These are phyloP conservation scores for Euphorbia schlechtendalii DNA, from an alignment of 441 rosid genomes.

Conservation along the genomic window DNA sequence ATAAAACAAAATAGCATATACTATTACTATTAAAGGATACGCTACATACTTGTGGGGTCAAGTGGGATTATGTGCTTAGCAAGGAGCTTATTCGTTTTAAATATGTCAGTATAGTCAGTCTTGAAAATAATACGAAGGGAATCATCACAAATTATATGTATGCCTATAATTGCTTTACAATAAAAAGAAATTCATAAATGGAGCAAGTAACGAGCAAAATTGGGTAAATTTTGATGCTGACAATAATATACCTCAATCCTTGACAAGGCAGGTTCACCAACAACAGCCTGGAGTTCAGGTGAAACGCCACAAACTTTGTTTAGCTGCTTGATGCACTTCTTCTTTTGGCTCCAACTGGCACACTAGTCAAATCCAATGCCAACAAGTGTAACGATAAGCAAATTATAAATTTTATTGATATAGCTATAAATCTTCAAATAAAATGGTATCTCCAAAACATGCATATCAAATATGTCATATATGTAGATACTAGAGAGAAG, in stretches of 20 bases:
- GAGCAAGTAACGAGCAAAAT: background rate
- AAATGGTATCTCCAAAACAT: too few species aligned
- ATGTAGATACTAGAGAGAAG: too few species aligned
- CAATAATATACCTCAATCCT: conserved; percentile 63
- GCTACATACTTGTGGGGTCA: conserved; percentile 60
- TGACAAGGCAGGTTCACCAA: conserved; percentile 89
- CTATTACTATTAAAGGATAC: background rate
- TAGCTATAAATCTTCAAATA: too few species aligned
- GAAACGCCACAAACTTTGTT: conserved; percentile 93
- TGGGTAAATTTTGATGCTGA: background rate
- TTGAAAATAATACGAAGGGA: conserved; percentile 79
- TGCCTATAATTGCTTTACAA: conserved; percentile 94
- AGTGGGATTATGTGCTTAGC: conserved; percentile 83
- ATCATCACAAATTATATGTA: conserved; percentile 87
- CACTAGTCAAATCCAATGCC: conserved; percentile 15
- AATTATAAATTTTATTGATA: too few species aligned
- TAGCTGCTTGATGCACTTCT: conserved; percentile 87
- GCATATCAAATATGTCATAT: too few species aligned
- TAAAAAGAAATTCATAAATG: conserved; percentile 15
- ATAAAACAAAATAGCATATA: background rate
- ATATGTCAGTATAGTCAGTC: conserved; percentile 96
- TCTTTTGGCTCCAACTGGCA: conserved; percentile 70
- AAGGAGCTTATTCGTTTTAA: conserved; percentile 91
- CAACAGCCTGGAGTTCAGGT: conserved; percentile 78
- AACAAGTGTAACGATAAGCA: background rate